A percentile compares a stretch with the other conserved stretches of the same genome.
Conservation (phyloP, 768 basidiomycete species). For the Postia placenta region DNA sequence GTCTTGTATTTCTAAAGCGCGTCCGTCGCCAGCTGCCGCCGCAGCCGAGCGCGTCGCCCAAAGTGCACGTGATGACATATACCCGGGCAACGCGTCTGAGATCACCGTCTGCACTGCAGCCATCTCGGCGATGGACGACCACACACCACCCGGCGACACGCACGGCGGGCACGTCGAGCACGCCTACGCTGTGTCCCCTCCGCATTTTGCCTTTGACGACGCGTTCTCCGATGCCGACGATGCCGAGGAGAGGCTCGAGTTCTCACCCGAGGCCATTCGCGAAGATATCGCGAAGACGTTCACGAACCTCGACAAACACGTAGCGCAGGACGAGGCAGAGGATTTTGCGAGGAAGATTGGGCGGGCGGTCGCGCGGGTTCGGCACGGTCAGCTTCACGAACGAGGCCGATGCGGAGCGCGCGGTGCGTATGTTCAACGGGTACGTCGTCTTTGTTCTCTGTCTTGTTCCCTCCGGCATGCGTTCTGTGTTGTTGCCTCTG, state of each 20-base stretch:
- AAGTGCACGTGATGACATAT: too few species aligned
- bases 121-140: slow-evolving; percentile 1
- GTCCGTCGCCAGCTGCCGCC: too few species aligned
- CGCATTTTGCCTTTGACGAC: slow-evolving; percentile 40
- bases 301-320: slow-evolving; percentile 29
- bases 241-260: slow-evolving; percentile 41
- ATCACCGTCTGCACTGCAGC: background rate
- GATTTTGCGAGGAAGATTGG: slow-evolving; percentile 32
- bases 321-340: slow-evolving; percentile 23
- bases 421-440: slow-evolving; percentile 89
- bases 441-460: too few species aligned
- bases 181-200: background rate
- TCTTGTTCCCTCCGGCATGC: too few species aligned
- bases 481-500: too few species aligned
- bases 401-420: slow-evolving; percentile 78
- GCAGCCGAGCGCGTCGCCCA: too few species aligned
- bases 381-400: slow-evolving; percentile 87
- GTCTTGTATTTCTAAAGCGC: too few species aligned
- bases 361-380: slow-evolving; percentile 87
- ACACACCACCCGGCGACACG: background rate
- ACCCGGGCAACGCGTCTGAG: too few species aligned
- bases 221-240: slow-evolving; percentile 61
- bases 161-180: background rate
- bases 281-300: slow-evolving; percentile 51
- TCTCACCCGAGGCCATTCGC: slow-evolving; percentile 57